Percentiles rank a stretch among this genome's conserved stretches.
phyloP scores from a whole-genome alignment of 1,284 basidiomycete genomes.

The Gymnopus androsaceus region DNA sequence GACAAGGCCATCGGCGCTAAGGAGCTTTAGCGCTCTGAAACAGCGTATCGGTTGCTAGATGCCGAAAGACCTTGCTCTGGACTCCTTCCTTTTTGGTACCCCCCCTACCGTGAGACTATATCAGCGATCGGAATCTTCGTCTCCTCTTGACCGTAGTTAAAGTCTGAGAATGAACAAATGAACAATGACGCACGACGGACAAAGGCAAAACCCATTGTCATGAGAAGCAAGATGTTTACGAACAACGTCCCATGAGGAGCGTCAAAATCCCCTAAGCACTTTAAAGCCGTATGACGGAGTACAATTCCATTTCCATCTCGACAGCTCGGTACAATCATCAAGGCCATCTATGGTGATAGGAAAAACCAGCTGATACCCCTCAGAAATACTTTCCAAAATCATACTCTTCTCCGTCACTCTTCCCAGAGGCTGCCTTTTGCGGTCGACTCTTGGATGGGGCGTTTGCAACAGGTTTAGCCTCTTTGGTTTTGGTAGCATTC shows the following conservation, averaged over 20 bases:
- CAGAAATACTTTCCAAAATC: constrained; percentile 60
- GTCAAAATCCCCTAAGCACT: background rate
- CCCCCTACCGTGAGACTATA: too few relatives aligned
- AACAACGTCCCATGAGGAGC: constrained; percentile 2
- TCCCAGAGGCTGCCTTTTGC: constrained; percentile 17
- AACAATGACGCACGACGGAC: background rate
- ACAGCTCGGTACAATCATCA: background rate
- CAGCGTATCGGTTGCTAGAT: too few relatives aligned
- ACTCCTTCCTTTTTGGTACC: too few relatives aligned
- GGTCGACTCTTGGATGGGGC: background rate
- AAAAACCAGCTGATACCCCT: too few relatives aligned
- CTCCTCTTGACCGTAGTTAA: too few relatives aligned
- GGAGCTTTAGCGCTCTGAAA: too few relatives aligned
- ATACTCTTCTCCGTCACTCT: constrained; percentile 43
- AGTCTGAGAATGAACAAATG: background rate
- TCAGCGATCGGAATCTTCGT: too few relatives aligned
- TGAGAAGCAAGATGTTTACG: background rate
- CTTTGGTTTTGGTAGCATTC: constrained; percentile 1
- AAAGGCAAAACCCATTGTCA: background rate
- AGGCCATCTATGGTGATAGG: too few relatives aligned
- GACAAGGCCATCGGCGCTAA: too few relatives aligned
- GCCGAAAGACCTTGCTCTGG: too few relatives aligned
- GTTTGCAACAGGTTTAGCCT: background rate
- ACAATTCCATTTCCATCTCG: background rate
- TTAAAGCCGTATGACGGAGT: background rate